Percentiles rank a stretch among this genome's conserved stretches.
Conservation (phyloP, 2,329 filamentous ascomycete species). For the Epichloe brachyelytri region DNA sequence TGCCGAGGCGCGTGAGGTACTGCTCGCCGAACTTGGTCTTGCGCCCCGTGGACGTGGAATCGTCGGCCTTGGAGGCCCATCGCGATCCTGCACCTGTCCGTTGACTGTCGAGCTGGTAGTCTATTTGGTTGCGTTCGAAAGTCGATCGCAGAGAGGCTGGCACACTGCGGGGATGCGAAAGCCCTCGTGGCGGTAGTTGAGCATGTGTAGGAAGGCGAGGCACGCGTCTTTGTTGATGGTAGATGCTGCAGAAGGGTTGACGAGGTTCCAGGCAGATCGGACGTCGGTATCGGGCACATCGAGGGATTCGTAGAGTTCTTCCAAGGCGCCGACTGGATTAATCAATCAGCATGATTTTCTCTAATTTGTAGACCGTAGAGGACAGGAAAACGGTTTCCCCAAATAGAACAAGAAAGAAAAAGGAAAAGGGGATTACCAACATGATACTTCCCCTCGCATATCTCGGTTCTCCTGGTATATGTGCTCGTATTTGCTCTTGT, state of each 20-base stretch:
- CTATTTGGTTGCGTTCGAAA: constrained; percentile 93
- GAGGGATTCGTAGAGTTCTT: constrained; percentile 73
- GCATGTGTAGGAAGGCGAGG: constrained; percentile 89
- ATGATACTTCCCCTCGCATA: constrained; percentile 69
- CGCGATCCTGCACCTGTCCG: constrained; percentile 50
- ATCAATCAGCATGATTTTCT: background rate
- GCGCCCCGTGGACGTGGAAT: constrained; percentile 69
- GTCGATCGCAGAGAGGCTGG: constrained; percentile 81
- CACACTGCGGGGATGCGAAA: constrained; percentile 81
- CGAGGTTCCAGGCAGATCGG: constrained; percentile 88
- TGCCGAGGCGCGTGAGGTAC: constrained; percentile 82
- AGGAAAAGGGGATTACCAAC: constrained; percentile 31
- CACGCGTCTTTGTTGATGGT: constrained; percentile 90
- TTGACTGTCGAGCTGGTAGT: constrained; percentile 81
- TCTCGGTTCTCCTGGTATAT: constrained; percentile 92
- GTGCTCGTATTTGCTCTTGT: constrained; percentile 91
- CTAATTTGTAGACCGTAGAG: too few relatives aligned
- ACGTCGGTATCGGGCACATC: constrained; percentile 67
- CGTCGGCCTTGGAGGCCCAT: constrained; percentile 69
- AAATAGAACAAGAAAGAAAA: too few relatives aligned
- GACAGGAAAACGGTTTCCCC: too few relatives aligned
- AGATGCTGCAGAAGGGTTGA: constrained; percentile 75
- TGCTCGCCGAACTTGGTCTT: constrained; percentile 98
- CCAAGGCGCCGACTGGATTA: constrained; percentile 55
- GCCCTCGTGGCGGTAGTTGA: constrained; percentile 91